Evolutionary conservation across 2,329 filamentous ascomycete genomes (phyloP).

Genomic region (Arthrobotrys conoides): DNA sequence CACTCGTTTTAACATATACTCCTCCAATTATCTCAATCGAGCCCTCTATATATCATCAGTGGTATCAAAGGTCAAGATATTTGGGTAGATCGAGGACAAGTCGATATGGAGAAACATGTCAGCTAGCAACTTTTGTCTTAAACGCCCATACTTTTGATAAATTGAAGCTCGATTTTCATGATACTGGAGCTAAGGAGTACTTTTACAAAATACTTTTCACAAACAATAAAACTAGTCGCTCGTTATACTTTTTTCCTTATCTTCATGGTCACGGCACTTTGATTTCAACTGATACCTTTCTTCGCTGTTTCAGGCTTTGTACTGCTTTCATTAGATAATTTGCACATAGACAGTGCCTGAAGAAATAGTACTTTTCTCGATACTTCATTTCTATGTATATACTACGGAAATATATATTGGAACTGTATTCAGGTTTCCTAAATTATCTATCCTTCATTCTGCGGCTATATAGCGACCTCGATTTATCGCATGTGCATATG

Average conservation of each 20-base stretch:
- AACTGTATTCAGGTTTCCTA: too few species aligned
- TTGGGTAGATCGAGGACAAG: background rate
- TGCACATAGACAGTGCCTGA: too few species aligned
- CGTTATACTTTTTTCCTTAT: conserved; percentile 33
- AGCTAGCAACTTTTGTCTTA: background rate
- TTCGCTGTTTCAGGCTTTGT: too few species aligned
- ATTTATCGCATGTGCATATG: background rate
- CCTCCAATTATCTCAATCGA: conserved; percentile 17
- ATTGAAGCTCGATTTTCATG: conserved; percentile 9
- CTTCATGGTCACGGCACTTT: too few species aligned
- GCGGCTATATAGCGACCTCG: too few species aligned
- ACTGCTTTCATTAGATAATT: too few species aligned
- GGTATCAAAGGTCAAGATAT: background rate
- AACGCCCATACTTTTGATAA: background rate
- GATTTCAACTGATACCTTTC: too few species aligned
- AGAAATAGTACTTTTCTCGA: too few species aligned
- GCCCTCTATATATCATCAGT: background rate
- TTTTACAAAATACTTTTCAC: background rate
- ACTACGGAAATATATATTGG: too few species aligned
- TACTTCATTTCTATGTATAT: too few species aligned
- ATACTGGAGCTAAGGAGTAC: conserved; percentile 7
- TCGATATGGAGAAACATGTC: conserved; percentile 7
- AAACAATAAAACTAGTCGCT: conserved; percentile 44
- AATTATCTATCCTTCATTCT: too few species aligned
- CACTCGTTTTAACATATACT: conserved; percentile 5